phyloP scores from a whole-genome alignment of 352 stramenopile genomes.

The Pythium folliculosum region DNA sequence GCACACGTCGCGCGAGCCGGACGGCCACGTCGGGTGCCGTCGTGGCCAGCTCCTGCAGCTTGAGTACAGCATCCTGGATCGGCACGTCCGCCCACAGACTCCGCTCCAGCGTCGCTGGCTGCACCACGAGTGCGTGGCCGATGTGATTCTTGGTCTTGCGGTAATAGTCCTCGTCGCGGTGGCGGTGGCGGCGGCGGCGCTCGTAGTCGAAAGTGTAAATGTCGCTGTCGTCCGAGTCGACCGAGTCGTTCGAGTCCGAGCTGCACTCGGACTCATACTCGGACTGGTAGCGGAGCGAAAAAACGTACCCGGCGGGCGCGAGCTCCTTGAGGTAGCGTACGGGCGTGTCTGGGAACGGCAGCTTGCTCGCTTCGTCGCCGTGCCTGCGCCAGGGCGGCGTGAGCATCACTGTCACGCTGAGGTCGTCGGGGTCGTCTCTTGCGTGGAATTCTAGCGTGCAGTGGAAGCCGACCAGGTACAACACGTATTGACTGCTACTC shows the following conservation, averaged over 20 bases:
- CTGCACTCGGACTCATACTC: not conserved
- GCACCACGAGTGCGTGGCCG: not conserved
- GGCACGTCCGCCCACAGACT: not conserved
- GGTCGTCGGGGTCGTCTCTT: too few relatives aligned
- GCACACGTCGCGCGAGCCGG: not conserved
- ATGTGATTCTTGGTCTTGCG: too few relatives aligned
- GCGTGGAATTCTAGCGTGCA: not conserved
- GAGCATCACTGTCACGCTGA: too few relatives aligned
- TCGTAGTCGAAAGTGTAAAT: too few relatives aligned
- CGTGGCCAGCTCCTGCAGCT: not conserved
- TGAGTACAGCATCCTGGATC: not conserved
- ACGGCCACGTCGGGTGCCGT: not conserved
- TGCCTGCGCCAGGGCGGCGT: not conserved
- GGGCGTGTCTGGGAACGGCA: not conserved
- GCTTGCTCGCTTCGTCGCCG: not conserved
- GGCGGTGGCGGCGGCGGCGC: too few relatives aligned
- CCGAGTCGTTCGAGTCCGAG: too few relatives aligned
- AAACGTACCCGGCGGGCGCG: not conserved
- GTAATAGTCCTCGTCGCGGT: too few relatives aligned
- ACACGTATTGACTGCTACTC: not conserved
- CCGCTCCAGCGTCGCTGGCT: not conserved
- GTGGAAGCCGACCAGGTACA: not conserved
- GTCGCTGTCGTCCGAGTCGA: not conserved
- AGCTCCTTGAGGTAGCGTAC: slow-evolving; percentile 1
- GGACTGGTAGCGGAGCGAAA: not conserved